These are phyloP conservation scores for Colletotrichum sp. DNA, from an alignment of 2,329 filamentous ascomycete genomes.

Conservation along the genomic window DNA sequence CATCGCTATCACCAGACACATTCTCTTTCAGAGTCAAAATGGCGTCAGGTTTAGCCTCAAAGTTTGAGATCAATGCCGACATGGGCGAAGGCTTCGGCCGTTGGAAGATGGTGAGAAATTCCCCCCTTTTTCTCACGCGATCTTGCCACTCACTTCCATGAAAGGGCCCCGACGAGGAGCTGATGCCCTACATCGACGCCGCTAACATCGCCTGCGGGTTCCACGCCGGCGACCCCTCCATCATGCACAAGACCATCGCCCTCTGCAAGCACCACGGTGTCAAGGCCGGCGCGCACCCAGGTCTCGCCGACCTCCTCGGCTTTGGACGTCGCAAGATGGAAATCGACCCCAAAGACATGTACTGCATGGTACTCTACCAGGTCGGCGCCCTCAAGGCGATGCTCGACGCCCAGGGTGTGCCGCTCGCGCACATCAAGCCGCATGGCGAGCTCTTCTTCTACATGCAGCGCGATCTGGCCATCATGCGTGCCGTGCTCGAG, in stretches of 20 bases:
- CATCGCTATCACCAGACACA: not conserved
- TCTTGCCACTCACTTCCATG: not conserved
- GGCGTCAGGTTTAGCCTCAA: not conserved
- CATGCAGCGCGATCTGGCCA: conserved; percentile 30
- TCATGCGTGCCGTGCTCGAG: conserved; percentile 31
- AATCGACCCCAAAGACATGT: conserved; percentile 59
- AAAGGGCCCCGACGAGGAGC: conserved; percentile 30
- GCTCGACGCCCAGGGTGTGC: conserved; percentile 58
- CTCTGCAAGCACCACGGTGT: conserved; percentile 63
- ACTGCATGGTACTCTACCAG: conserved; percentile 65
- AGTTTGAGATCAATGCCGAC: conserved; percentile 50
- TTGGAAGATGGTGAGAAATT: conserved; percentile 35
- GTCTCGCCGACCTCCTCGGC: conserved; percentile 67
- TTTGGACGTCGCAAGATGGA: conserved; percentile 69
- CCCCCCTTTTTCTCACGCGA: no score
- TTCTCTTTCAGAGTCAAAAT: not conserved
- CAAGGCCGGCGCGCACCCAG: conserved; percentile 66
- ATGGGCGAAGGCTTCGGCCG: conserved; percentile 57
- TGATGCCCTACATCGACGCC: conserved; percentile 65
- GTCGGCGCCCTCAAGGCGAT: conserved; percentile 67
- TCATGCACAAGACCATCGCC: conserved; percentile 65
- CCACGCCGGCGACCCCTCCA: conserved; percentile 65
- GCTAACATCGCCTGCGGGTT: conserved; percentile 68
- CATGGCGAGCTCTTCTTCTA: conserved; percentile 61
- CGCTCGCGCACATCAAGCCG: conserved; percentile 57